Evolutionary conservation across 2,329 filamentous ascomycete genomes (phyloP).

Genomic region (Colletotrichum sp.): DNA sequence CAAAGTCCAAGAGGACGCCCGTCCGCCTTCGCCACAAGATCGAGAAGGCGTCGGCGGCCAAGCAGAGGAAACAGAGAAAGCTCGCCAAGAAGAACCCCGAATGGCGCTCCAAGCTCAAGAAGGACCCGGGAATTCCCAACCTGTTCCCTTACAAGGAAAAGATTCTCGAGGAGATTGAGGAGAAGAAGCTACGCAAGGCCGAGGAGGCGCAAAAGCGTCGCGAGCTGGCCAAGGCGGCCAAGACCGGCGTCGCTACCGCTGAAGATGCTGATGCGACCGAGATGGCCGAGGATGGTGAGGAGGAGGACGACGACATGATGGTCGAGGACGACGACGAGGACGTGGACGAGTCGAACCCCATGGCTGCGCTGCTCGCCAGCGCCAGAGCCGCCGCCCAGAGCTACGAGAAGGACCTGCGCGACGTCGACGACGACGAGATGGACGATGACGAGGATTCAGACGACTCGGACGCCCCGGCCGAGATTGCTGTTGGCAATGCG

Average conservation of each 20-base stretch:
- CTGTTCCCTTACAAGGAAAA: constrained; percentile 98
- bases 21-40: constrained; percentile 95
- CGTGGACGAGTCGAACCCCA: constrained; percentile 78
- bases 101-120: constrained; percentile 95
- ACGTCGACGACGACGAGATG: constrained; percentile 59
- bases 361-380: constrained; percentile 89
- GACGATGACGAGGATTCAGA: constrained; percentile 46
- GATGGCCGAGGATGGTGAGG: constrained; percentile 49
- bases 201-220: constrained; percentile 76
- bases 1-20: constrained; percentile 90
- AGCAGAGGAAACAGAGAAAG: constrained; percentile 90
- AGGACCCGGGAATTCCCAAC: constrained; percentile 97
- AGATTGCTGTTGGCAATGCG: constrained; percentile 56
- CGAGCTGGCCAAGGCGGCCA: constrained; percentile 74
- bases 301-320: constrained; percentile 52
- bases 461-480: constrained; percentile 61
- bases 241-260: constrained; percentile 49
- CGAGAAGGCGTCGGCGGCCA: constrained; percentile 86
- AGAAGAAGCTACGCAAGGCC: constrained; percentile 79
- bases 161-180: constrained; percentile 92
- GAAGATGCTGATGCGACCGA: constrained; percentile 47
- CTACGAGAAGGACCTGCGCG: constrained; percentile 71
- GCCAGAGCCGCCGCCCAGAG: constrained; percentile 78
- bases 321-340: constrained; percentile 60
- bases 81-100: constrained; percentile 94